Evolutionary conservation across 2,329 filamentous ascomycete genomes (phyloP).

Genomic region (Cladosporium sp.): DNA sequence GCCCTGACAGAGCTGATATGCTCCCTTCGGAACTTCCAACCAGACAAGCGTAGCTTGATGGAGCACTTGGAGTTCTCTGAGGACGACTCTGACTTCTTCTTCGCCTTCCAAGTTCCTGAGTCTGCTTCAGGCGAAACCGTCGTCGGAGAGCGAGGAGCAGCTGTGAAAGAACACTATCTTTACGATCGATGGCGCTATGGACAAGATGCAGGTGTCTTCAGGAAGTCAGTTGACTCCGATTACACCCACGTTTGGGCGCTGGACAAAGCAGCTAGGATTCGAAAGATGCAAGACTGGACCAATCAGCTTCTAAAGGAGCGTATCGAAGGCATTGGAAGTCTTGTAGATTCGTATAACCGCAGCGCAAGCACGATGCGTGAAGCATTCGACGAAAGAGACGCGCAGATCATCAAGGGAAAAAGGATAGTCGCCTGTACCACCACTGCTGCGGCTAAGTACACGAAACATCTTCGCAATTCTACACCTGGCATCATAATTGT

Average conservation of each 20-base stretch:
- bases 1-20: neutral
- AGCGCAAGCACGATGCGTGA: constrained; percentile 37
- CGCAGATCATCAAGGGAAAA: constrained; percentile 22
- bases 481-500: constrained; percentile 24
- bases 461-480: constrained; percentile 53
- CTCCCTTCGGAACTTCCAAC: constrained; percentile 20
- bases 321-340: constrained; percentile 37
- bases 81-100: constrained; percentile 48
- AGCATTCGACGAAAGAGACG: constrained; percentile 26
- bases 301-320: constrained; percentile 46
- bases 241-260: constrained; percentile 52
- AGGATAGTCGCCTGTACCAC: constrained; percentile 57
- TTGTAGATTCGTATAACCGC: constrained; percentile 41
- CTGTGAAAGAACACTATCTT: constrained; percentile 47
- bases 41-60: constrained; percentile 21
- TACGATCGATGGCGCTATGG: constrained; percentile 51
- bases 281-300: constrained; percentile 29
- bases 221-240: constrained; percentile 23
- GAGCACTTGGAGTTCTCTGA: constrained; percentile 52
- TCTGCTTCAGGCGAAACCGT: constrained; percentile 42
- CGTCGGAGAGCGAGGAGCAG: constrained; percentile 46
- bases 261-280: constrained; percentile 32
- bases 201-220: constrained; percentile 43
- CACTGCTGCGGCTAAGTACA: constrained; percentile 52
- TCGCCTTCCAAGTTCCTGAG: constrained; percentile 53